Percentiles rank a stretch among this genome's conserved stretches.
Evolutionary conservation across 352 stramenopile species (phyloP).

Genomic region (Globisporangium canariense): DNA sequence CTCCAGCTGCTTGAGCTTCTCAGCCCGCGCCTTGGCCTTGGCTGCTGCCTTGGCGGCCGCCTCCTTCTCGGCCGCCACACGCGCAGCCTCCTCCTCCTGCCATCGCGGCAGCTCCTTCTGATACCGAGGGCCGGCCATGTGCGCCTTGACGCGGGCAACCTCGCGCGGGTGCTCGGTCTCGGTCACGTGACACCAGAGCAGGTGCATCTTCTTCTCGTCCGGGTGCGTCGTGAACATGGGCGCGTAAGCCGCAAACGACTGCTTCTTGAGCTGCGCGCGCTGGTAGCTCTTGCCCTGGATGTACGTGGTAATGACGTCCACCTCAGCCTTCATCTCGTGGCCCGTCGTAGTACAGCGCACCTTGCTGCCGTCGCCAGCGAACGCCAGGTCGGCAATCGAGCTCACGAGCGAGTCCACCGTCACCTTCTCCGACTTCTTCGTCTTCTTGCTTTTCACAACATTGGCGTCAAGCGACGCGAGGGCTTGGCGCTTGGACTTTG

Average conservation of each 20-base stretch:
- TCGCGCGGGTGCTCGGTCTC: conserved; percentile 52
- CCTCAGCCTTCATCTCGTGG: conserved; percentile 66
- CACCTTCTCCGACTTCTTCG: conserved; percentile 19
- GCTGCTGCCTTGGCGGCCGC: conserved; percentile 5
- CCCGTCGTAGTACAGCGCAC: conserved; percentile 59
- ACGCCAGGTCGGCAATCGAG: conserved; percentile 36
- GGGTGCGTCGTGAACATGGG: conserved; percentile 66
- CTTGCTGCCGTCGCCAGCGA: conserved; percentile 33
- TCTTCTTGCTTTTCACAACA: conserved; percentile 18
- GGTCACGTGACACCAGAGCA: conserved; percentile 70
- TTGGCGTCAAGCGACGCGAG: conserved; percentile 18
- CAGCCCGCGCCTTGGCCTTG: conserved; percentile 9
- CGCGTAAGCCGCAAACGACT: conserved; percentile 51
- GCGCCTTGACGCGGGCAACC: conserved; percentile 42
- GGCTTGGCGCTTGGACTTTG: conserved; percentile 9
- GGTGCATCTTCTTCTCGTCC: conserved; percentile 42
- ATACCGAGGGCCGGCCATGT: conserved; percentile 50
- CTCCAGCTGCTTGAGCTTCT: conserved; percentile 15
- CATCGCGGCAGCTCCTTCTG: conserved; percentile 54
- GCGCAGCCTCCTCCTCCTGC: conserved; percentile 39
- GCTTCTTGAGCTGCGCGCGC: conserved; percentile 32
- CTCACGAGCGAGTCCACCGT: conserved; percentile 44
- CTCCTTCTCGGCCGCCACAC: conserved; percentile 23
- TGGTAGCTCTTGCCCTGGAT: conserved; percentile 59
- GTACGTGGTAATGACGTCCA: conserved; percentile 46